Base-by-base conservation (phyloP, 352 stramenopile genomes). In the Bremia lactucae region DNA sequence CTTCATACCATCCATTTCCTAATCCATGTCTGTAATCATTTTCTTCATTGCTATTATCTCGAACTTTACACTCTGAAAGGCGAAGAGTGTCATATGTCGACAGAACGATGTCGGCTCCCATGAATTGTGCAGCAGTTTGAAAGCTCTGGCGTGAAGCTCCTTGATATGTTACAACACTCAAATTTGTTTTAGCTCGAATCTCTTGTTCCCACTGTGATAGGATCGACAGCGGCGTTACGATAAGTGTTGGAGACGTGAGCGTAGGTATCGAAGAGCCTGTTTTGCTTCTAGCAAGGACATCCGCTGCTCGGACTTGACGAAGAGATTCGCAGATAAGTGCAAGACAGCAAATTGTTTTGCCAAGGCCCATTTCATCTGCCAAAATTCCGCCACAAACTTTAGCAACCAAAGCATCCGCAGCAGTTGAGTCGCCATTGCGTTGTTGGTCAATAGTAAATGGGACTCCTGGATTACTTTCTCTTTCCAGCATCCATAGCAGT, bases 291-390 rank as follows among this genome's bases (percentile, higher is more conserved):
- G 33, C 33, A 39, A 55, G 29, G 16, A 62, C 59, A 25, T 68
- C 49, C 6, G 53, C 49, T 14, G 46, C 54, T 34, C 65, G 74
- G 18, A 57, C 59, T 26, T 62, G 59, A 33, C 68, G 59, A 5
- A 87, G 46, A 23, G 68, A 84, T 51, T 83, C 65, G 43, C 69
- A 83, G 26, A 89, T 79, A 15, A 91, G 55, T 10, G 74, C 75
- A 19, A 95, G 70, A 16, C 80, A 89, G 36, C 80, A 88, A 2
- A 97, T 68, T 0, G 93, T 98, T 50, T 94, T 95, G 10, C 84
- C 84, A 18, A 95, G 52, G 0, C 83, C 84, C 83, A 94, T 93
- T 38, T 94, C 82, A 57, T 95, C 84, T 2, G 79, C 81, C 5
- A 95, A 47, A 14, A 95, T 76, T 10, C 84, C 84, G 5, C 83